Base-by-base conservation (phyloP, 1,139 yeast genomes). In the Blastobotrys persicus region DNA sequence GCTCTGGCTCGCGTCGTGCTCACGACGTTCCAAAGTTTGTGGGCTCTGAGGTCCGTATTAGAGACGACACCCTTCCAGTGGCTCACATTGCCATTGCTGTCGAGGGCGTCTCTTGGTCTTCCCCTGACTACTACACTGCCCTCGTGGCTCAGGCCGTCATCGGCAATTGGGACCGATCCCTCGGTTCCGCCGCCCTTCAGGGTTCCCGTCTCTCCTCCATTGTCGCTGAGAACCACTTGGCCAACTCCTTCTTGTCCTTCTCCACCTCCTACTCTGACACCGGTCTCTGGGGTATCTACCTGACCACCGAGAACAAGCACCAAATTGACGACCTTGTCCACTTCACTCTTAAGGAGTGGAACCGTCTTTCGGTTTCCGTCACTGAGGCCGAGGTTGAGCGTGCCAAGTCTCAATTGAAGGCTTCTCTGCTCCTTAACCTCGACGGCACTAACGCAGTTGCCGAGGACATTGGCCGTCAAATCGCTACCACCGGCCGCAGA, bases 81-180 rank as follows among this genome's bases (percentile, higher is more conserved):
- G 91, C 97, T 1, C 95, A 92, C 70, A 81, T 89, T 50, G 98
- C 97, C 5, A 72, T 92, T 54, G 95, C 97, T 11, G 85, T 92
- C n/a, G 98, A 92, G 72, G 98, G 99, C 60, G 97, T 91, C 23
- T 85, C 96, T 44, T 92, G 99, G 99, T 85, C 88, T 31, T 88
- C 95, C 3, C 91, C 95, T 6, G 98, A 92, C 67, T 92, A 91
- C 71, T 91, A 89, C 73, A 86, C 95, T 26, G 97, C 96, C 1
- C 77, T 95, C 18, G 96, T 92, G 1, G 95, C 97, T 4, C 97
- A 92, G 71, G 97, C 98, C 13, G 86, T 92, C 54, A 85, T 92
- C 44, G 98, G 98, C 40, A 88, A 91, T 63, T 92, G 98, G 98
- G 98, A 92, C 69, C 82, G 98, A 64, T 84, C 96, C 7, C 73